phyloP scores from a whole-genome alignment of 257 asterid genomes.

The Nicotiana noctiflora region DNA sequence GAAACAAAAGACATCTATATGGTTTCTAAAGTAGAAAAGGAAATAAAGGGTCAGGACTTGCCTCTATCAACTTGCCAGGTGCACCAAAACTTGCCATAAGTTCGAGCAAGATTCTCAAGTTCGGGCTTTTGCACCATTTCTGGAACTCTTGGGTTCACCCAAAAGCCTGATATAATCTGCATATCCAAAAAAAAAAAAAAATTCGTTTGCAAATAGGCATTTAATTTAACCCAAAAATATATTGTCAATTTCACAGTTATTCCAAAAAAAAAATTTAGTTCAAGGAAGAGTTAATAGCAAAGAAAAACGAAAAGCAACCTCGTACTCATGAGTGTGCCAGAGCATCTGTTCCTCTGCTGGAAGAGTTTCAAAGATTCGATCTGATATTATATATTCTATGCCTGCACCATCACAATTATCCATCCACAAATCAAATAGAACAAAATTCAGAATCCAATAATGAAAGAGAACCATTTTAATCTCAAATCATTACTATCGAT shows the following conservation, averaged over 20 bases:
- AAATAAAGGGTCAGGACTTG: not conserved
- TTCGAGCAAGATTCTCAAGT: conserved; percentile 42
- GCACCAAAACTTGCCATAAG: conserved; percentile 91
- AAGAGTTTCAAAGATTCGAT: conserved; percentile 42
- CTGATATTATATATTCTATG: conserved; percentile 71
- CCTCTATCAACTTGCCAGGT: conserved; percentile 94
- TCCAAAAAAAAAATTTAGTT: no score
- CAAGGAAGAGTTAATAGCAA: not conserved
- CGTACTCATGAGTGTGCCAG: conserved; percentile 85
- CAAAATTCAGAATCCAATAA: no score
- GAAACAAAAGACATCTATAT: not conserved
- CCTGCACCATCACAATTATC: conserved; percentile 21
- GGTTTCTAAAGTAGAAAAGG: not conserved
- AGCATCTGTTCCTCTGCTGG: conserved; percentile 72
- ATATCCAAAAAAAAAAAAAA: not conserved
- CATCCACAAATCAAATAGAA: not conserved
- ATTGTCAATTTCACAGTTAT: not conserved
- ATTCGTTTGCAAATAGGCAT: not conserved
- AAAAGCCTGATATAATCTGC: conserved; percentile 65
- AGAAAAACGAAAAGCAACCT: conserved; percentile 21
- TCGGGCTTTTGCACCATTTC: conserved; percentile 60
- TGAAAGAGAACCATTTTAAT: no score
- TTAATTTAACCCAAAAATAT: not conserved
- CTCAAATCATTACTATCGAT: no score
- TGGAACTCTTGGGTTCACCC: conserved; percentile 72